A percentile compares a stretch with the other conserved stretches of the same genome.
phyloP scores from a whole-genome alignment of 306 rosid genomes.

The Quercus rubra region DNA sequence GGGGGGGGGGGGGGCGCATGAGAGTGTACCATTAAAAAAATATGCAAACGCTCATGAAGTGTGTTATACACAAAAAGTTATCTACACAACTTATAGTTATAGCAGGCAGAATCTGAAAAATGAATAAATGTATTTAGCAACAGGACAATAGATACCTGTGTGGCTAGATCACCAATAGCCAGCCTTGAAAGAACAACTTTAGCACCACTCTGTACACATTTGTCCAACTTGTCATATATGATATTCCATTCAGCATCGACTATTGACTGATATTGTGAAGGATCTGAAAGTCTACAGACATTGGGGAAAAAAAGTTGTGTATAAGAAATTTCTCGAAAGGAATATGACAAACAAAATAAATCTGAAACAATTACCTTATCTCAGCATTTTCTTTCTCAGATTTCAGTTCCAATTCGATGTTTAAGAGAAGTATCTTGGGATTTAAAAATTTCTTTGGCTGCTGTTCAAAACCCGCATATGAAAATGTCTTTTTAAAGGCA shows the following conservation, averaged over 20 bases:
- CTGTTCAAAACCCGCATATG: slow-evolving; percentile 99
- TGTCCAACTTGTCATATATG: slow-evolving; percentile 92
- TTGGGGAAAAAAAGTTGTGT: neutral
- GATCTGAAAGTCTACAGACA: slow-evolving; percentile 81
- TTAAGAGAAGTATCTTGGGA: slow-evolving; percentile 77
- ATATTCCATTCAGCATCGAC: slow-evolving; percentile 99
- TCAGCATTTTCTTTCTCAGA: slow-evolving; percentile 99
- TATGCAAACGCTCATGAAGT: neutral
- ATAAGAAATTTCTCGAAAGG: slow-evolving; percentile 7
- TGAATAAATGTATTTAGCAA: neutral
- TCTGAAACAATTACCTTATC: slow-evolving; percentile 59
- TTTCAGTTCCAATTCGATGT: slow-evolving; percentile 92
- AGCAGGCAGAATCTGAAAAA: neutral
- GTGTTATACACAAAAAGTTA: neutral
- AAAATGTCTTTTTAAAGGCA: slow-evolving; percentile 97
- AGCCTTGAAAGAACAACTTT: slow-evolving; percentile 94
- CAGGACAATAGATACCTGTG: slow-evolving; percentile 59
- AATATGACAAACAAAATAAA: neutral
- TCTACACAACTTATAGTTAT: neutral
- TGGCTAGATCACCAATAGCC: slow-evolving; percentile 96
- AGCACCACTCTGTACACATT: slow-evolving; percentile 93
- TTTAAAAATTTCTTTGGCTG: slow-evolving; percentile 89
- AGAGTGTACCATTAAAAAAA: neutral
- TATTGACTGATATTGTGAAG: slow-evolving; percentile 92
- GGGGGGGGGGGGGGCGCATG: too few relatives aligned